Evolutionary conservation across 2,329 filamentous ascomycete genomes (phyloP), one percentile per base, ranked within the genome.

Genomic region (Pseudomassariella vexata): DNA sequence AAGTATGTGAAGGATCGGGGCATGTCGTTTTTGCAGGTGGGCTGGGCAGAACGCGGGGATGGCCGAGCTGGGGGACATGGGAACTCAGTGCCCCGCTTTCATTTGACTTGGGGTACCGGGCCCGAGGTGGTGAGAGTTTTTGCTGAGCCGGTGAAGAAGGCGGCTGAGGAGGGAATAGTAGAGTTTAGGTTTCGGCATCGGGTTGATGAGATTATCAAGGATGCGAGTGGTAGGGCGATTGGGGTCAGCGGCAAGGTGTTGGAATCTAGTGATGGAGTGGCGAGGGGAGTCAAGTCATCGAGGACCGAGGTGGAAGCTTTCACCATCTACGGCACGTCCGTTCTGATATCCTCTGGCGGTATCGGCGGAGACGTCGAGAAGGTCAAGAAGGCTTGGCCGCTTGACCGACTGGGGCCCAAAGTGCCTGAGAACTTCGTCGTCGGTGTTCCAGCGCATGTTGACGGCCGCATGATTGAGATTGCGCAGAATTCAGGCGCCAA

Each of bases 391-490:
- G 62, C 59, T 2, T 80, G 76, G 76, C 76, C 76, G 0, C 37
- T 69, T 1, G 69, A 76, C 25, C 62, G 73, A 1, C 57, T 80
- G 2, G 76, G 76, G 0, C 68, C 71, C 24, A 66, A 65, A 22
- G 61, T 76, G 0, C 76, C 76, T 0, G 52, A 70, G 38, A 60
- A 59, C 39, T 76, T 79, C 40, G 73, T 79, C 24, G 49, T 76
- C 10, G 76, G 76, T 6, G 76, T 80, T 3, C 76, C 76, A 0
- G 72, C 71, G 0, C 73, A 79, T 41, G 76, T 80, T n/a, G 76
- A 80, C 41, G 76, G 76, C 3, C 67, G 73, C 32, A 78, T 79
- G 73, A 67, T 80, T 26, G 66, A 57, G 21, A 77, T 79, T 30
- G 53, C 72, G 3, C 65, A 76, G 48, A 32, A 46, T 1, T 63